phyloP scores from a whole-genome alignment of 441 rosid species.

The Croton laevigatus region DNA sequence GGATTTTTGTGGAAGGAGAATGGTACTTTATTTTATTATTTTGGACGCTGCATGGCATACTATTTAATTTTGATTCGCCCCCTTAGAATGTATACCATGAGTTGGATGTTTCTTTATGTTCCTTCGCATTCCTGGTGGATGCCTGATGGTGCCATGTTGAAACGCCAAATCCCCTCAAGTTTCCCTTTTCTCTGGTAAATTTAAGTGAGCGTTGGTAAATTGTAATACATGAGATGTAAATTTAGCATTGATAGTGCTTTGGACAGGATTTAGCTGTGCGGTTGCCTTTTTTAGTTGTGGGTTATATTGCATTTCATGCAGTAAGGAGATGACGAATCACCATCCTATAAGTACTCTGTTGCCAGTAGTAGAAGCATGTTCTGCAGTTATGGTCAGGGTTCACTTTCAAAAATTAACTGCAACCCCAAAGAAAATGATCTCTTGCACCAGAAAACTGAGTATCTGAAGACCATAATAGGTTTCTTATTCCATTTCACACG shows the following conservation, averaged over 20 bases:
- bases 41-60: not conserved
- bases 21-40: not conserved
- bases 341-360: not conserved
- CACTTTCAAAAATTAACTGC: slow-evolving; percentile 7
- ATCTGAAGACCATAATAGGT: not conserved
- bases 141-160: not conserved
- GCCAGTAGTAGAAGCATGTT: slow-evolving; percentile 3
- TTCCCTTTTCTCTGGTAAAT: not conserved
- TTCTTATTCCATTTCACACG: not conserved
- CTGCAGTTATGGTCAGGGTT: slow-evolving; percentile 5
- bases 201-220: too few species aligned
- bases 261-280: not conserved
- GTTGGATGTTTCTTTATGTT: not conserved
- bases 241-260: not conserved
- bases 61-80: not conserved
- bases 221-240: not conserved
- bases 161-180: too few species aligned
- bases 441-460: slow-evolving; percentile 2
- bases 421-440: slow-evolving; percentile 8
- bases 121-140: not conserved
- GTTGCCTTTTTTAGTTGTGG: not conserved
- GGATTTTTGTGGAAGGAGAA: not conserved
- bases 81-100: not conserved
- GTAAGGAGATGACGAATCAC: not conserved
- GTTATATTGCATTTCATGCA: not conserved